Base-by-base conservation (phyloP, 345 rosid species). In the Hibiscus mutabilis region DNA sequence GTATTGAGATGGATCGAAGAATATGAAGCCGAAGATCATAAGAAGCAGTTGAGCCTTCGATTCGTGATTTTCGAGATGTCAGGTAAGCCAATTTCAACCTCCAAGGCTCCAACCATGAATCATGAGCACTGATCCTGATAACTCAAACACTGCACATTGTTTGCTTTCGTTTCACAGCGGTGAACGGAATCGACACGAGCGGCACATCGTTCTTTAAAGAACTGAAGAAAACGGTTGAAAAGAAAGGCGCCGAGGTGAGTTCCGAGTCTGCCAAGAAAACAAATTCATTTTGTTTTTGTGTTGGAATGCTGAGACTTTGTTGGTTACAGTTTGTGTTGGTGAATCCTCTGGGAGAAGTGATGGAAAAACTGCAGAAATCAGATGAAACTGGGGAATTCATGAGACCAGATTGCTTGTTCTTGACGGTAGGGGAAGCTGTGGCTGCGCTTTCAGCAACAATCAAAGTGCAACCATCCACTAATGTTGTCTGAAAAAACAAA, bases 311-410 rank as follows among this genome's bases (percentile, higher is more conserved):
- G 18, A 49, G 18, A 16, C 7, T 16, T 15, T 13, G 4, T 4
- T 15, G 2, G 15, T 14, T 15, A 71, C 91, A 94, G 98, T 86
- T 94, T 47, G 92, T 90, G 76, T 58, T 91, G 78, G 97, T 91
- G 90, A 94, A 94, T 78, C 96, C 98, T 37, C 64, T 90, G 9
- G 88, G 92, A 5, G 97, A 90, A 73, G 98, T 90, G 80, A 76
- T 91, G 74, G 93, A 87, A 74, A 94, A 94, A 78, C 78, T 94
- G 78, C 86, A 88, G 35, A 79, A 80, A 64, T 89, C 93, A 27
- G 91, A 90, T 31, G 85, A 80, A 52, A 73, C 44, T 19, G 72
- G 76, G 3, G 85, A 78, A 58, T 73, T 88, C 46, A 66, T 80
- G 60, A 80, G 81, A 62, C 87, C 90, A 10, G 91, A 84, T 60